Evolutionary conservation across 768 basidiomycete genomes (phyloP), one percentile per base, ranked within the genome.

Genomic region (Trametes meyenii): DNA sequence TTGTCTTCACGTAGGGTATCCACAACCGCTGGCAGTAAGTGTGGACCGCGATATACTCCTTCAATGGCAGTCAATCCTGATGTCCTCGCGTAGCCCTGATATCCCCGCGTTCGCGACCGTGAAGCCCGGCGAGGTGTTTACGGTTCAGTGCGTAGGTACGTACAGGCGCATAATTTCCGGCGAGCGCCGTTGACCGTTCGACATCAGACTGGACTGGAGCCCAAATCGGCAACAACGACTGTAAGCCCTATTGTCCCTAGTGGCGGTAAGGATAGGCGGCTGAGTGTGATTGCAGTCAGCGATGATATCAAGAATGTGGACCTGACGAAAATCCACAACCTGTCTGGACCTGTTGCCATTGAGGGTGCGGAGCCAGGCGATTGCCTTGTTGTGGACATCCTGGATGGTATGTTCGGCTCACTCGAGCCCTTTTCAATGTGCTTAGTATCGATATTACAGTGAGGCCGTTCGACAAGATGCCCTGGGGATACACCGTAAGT

Each of bases 351-450:
- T 0, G 80, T 92, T 52, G 85, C 83, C 0, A 83, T 92, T 13
- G 87, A 90, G 65, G 88, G 87, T 14, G 85, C 90, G 1, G 85
- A 89, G 64, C 89, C 90, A 0, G 90, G 90, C 1, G 90, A 92
- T 69, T 89, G 87, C 53, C 79, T 92, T 3, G 86, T 90, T 8
- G 86, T 92, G 3, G 90, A 92, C 59, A 89, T 92, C 59, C 73
- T 92, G n/a, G 88, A 91, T 67, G 84, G 87, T 87, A 65, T 44
- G 75, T 14, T 5, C 10, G 19, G 13, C 7, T 10, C 12, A 5
- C 19, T 4, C 12, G 13, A 23, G 16, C 3, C 3, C 3, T 12
- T 13, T 1, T 12, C 19, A 1, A 21, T 3, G 17, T 19, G 26
- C n/a, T 19, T 40, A 17, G 44, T 16, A 3, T 3, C 33, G 12